Evolutionary conservation across 2,329 filamentous ascomycete species (phyloP), one percentile per base, ranked within the genome.

Genomic region (Pyricularia pennisetigena): DNA sequence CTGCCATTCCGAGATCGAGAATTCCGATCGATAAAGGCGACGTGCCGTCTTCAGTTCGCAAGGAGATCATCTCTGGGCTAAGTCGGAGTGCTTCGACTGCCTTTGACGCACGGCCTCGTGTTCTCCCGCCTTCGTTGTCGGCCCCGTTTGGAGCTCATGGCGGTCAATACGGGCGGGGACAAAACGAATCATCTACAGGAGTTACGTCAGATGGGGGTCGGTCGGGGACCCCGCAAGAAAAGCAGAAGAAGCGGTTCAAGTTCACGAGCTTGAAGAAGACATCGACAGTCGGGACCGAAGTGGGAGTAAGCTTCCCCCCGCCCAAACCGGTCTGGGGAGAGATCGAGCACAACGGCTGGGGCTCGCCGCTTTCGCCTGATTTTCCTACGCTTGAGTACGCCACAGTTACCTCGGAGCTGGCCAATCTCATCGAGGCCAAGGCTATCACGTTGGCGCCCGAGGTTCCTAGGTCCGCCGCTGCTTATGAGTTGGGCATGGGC

Each of bases 331-430:
- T 86, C 26, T 98, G 94, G 94, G 93, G 92, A 26, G 80, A 87
- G n/a, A 88, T 98, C 67, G 87, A 91, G 69, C 95, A 99, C 76
- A 83, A 88, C 20, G 95, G 94, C 67, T 98, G 95, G 94, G 90
- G 90, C 2, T 91, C 93, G 2, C 94, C 94, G 6, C 85, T 86
- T 32, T 90, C 88, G 0, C 81, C 85, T 9, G 91, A 95, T 74
- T 80, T 95, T 23, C 88, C 92, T 4, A 88, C 92, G 74, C 79
- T 98, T n/a, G 88, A 96, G 71, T 98, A 97, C 77, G 85, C 84
- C 72, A 88, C 88, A 1, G 92, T 99, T 28, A 83, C 97, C 23
- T 84, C 86, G 54, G 94, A 98, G 78, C 83, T 99, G 28, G 92
- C 94, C 1, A 90, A 96, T 75, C 83, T 98, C 30, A 91, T 98